These are phyloP conservation scores for Delonix regia DNA, from an alignment of 306 rosid genomes.

Conservation along the genomic window DNA sequence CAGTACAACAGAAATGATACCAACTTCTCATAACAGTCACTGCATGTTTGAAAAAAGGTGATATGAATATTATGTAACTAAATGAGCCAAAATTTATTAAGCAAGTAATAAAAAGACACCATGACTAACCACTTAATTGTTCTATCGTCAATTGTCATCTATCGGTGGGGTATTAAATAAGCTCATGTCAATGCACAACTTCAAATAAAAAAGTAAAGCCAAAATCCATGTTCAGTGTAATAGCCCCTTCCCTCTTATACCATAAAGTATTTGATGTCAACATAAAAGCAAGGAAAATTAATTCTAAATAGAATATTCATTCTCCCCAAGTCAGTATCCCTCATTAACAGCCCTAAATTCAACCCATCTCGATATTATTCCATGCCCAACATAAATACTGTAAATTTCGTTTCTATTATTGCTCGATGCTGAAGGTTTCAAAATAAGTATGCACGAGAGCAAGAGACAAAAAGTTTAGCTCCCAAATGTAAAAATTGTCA, in stretches of 20 bases:
- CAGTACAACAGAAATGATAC: conserved; percentile 87
- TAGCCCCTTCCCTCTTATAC: not conserved
- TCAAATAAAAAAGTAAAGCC: not conserved
- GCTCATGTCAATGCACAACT: not conserved
- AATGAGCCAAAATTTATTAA: not conserved
- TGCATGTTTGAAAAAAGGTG: conserved; percentile 47
- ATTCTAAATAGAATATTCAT: not conserved
- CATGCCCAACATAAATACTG: not conserved
- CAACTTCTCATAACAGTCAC: conserved; percentile 77
- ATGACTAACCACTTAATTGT: not conserved
- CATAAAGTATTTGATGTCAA: not conserved
- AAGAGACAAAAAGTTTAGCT: not conserved
- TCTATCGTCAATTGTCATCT: not conserved
- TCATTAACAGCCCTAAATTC: not conserved
- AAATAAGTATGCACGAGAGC: not conserved
- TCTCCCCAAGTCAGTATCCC: not conserved
- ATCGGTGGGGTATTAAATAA: conserved; percentile 1
- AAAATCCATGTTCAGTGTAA: conserved; percentile 1
- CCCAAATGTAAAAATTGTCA: not conserved
- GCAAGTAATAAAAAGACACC: not conserved
- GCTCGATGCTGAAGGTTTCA: not conserved
- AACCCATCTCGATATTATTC: not conserved
- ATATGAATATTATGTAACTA: not conserved
- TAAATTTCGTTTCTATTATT: not conserved
- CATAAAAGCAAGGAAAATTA: not conserved